Evolutionary conservation across 78 protist species (phyloP), one percentile per base, ranked within the genome.

Genomic region (Bigelowiella natans): DNA sequence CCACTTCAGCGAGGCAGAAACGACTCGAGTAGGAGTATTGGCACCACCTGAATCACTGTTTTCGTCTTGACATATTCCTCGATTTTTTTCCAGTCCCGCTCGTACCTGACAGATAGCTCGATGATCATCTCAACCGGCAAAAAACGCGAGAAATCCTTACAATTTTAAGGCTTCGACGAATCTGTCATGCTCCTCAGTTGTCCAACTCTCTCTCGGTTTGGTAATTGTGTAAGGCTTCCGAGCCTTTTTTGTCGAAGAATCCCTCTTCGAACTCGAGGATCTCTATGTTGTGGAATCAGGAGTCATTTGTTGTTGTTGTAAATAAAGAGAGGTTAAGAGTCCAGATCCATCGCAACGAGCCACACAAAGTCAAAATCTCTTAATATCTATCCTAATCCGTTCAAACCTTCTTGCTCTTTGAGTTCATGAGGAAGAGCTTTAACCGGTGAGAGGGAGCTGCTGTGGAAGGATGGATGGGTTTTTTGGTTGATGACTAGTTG

Each of bases 171-270:
- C 86, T 31, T 83, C 86, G 86, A 83, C n/a, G 86, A 83, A 83
- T 2, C 86, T 29, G 3, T 26, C 11, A 31, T 83, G 86, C 11
- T 83, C 86, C 2, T 83, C 86, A 26, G 28, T 31, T 31, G 86
- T 83, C 86, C 86, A 83, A 28, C 11, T 28, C 86, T 83, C 86
- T 11, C 86, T 11, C 18, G 86, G 86, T 31, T 83, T 83, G 38
- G 86, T 83, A 31, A 83, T 83, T 11, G 86, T 83, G 86, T 83
- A 83, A 26, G 86, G 86, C 11, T 83, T 83, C 11, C 86, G 11
- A 2, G 86, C 38, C 86, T 83, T 83, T 31, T 83, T 83, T 26
- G 73, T 26, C 73, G 73, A 51, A 26, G 73, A 51, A 18, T 51
- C 73, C 73, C 73, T 51, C 73, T 51, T 51, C 18, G 73, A 51